A percentile compares a stretch with the other conserved stretches of the same genome.
Evolutionary conservation across 2,329 filamentous ascomycete species (phyloP).

Genomic region (Beauveria sp.): DNA sequence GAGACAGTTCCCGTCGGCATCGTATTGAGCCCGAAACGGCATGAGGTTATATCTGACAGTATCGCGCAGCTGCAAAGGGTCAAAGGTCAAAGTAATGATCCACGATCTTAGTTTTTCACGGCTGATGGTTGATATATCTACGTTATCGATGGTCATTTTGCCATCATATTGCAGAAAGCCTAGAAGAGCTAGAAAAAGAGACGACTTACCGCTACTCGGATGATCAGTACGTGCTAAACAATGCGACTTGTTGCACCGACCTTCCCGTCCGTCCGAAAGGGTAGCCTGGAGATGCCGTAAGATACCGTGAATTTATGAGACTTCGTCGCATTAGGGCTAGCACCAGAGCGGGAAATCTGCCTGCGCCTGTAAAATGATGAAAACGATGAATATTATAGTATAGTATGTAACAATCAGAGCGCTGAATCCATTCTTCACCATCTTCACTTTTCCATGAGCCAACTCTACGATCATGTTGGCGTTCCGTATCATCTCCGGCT

Average conservation of each 20-base stretch:
- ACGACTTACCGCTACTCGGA: background rate
- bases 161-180: background rate
- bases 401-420: too few relatives aligned
- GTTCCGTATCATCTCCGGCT: slow-evolving; percentile 8
- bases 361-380: too few relatives aligned
- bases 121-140: background rate
- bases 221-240: background rate
- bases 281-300: too few relatives aligned
- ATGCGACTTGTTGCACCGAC: background rate
- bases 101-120: background rate
- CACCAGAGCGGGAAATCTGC: too few relatives aligned
- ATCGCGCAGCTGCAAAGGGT: background rate
- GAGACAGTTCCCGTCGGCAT: background rate
- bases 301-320: too few relatives aligned
- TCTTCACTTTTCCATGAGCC: background rate
- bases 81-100: background rate
- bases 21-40: background rate
- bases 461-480: background rate
- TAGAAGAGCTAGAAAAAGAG: background rate
- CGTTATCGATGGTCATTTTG: background rate
- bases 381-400: too few relatives aligned
- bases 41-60: background rate
- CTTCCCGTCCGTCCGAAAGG: background rate
- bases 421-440: background rate
- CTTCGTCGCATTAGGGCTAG: too few relatives aligned